Evolutionary conservation across 1,284 basidiomycete species (phyloP).

Genomic region (Ustilago vetiveriae): DNA sequence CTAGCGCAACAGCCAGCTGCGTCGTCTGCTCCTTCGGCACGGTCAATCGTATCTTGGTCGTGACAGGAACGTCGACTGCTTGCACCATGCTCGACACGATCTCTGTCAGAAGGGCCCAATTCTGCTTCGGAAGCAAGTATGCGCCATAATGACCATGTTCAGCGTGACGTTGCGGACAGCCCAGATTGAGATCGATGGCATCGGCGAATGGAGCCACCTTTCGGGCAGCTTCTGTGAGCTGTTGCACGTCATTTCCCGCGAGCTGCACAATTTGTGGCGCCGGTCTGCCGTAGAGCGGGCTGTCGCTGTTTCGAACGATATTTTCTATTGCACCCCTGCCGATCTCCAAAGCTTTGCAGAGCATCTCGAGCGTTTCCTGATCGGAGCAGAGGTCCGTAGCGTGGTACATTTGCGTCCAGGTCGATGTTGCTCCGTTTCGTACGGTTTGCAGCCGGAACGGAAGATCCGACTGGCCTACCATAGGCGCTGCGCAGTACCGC

Average conservation of each 20-base stretch:
- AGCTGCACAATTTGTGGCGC: slow-evolving; percentile 76
- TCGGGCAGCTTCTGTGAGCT: slow-evolving; percentile 73
- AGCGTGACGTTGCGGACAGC: slow-evolving; percentile 79
- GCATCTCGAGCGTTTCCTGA: slow-evolving; percentile 30
- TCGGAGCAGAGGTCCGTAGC: slow-evolving; percentile 26
- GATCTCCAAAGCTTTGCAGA: slow-evolving; percentile 34
- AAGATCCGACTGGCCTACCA: slow-evolving; percentile 62
- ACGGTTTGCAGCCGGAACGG: slow-evolving; percentile 57
- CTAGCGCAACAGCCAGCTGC: slow-evolving; percentile 73
- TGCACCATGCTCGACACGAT: slow-evolving; percentile 71
- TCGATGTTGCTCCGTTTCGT: slow-evolving; percentile 54
- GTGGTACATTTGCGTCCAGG: slow-evolving; percentile 61
- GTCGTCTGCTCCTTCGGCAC: slow-evolving; percentile 72
- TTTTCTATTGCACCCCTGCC: slow-evolving; percentile 35
- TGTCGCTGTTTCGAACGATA: background rate
- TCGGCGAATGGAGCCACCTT: slow-evolving; percentile 74
- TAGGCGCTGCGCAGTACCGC: slow-evolving; percentile 53
- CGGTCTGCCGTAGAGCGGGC: slow-evolving; percentile 2
- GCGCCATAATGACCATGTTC: slow-evolving; percentile 77
- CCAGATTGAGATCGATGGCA: slow-evolving; percentile 72
- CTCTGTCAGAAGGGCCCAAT: slow-evolving; percentile 75
- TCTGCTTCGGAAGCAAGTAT: slow-evolving; percentile 75
- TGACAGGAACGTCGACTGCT: slow-evolving; percentile 71
- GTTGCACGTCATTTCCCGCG: slow-evolving; percentile 75
- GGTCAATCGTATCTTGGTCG: slow-evolving; percentile 72